Percentiles rank a stretch among this genome's conserved stretches.
Evolutionary conservation across 1,284 basidiomycete genomes (phyloP).

Genomic region (Ganoderma boninense): DNA sequence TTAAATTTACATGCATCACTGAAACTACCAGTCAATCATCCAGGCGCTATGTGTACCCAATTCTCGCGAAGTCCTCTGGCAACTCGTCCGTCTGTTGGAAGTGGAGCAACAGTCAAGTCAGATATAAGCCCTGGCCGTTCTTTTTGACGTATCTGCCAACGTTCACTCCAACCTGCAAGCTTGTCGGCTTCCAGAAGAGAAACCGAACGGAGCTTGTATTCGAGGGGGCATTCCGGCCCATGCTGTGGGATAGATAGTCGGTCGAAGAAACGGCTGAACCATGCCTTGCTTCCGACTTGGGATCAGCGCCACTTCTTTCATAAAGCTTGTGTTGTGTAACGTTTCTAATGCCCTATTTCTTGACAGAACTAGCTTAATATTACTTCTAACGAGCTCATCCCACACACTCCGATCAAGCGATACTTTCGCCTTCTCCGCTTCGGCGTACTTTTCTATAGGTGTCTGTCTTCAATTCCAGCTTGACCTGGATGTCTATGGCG

Average conservation of each 20-base stretch:
- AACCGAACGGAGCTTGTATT: not conserved
- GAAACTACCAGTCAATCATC: not conserved
- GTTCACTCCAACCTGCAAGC: not conserved
- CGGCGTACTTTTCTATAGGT: not conserved
- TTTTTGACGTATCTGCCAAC: not conserved
- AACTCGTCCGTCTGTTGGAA: not conserved
- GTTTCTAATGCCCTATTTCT: not conserved
- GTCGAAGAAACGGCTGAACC: not conserved
- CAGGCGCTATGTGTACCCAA: not conserved
- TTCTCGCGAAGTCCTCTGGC: not conserved
- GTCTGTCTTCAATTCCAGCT: not conserved
- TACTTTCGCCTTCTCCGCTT: not conserved
- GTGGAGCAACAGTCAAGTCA: not conserved
- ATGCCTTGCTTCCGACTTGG: not conserved
- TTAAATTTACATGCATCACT: not conserved
- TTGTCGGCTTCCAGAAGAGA: not conserved
- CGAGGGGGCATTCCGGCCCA: not conserved
- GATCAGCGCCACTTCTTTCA: not conserved
- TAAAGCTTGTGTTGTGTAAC: not conserved
- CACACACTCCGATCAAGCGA: not conserved
- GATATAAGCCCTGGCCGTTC: not conserved
- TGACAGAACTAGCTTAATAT: not conserved
- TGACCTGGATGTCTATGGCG: not conserved
- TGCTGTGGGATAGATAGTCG: not conserved
- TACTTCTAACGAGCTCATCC: not conserved